phyloP scores from a whole-genome alignment of 2,329 filamentous ascomycete genomes.

The Passalora sequoiae region DNA sequence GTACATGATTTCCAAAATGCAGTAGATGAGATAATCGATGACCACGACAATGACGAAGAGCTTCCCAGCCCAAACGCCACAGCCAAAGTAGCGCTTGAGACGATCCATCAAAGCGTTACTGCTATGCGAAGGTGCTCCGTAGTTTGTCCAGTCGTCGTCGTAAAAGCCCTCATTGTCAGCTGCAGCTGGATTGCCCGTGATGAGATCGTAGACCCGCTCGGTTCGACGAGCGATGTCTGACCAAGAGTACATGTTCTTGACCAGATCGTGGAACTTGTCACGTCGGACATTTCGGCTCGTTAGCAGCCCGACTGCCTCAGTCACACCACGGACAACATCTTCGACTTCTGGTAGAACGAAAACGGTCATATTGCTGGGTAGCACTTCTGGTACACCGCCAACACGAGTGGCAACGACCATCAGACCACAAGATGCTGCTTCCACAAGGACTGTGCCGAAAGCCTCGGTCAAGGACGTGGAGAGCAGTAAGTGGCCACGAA shows the following conservation, averaged over 20 bases:
- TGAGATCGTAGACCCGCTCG: slow-evolving; percentile 90
- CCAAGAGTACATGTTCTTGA: slow-evolving; percentile 99
- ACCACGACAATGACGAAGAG: slow-evolving; percentile 92
- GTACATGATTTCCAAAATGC: slow-evolving; percentile 81
- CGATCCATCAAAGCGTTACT: slow-evolving; percentile 92
- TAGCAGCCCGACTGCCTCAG: slow-evolving; percentile 79
- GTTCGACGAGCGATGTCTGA: slow-evolving; percentile 89
- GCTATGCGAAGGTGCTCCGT: slow-evolving; percentile 51
- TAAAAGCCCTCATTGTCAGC: slow-evolving; percentile 74
- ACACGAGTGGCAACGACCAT: slow-evolving; percentile 97
- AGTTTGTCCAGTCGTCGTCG: slow-evolving; percentile 61
- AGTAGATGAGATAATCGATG: slow-evolving; percentile 86
- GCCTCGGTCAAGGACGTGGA: slow-evolving; percentile 94
- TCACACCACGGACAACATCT: slow-evolving; percentile 83
- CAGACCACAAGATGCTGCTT: slow-evolving; percentile 89
- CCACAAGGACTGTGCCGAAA: slow-evolving; percentile 95
- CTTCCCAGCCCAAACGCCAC: slow-evolving; percentile 97
- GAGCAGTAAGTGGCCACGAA: slow-evolving; percentile 91
- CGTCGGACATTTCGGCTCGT: slow-evolving; percentile 71
- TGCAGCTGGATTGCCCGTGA: slow-evolving; percentile 70
- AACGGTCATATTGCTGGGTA: slow-evolving; percentile 93
- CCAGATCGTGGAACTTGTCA: slow-evolving; percentile 92
- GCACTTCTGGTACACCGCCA: slow-evolving; percentile 91
- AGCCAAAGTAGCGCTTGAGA: slow-evolving; percentile 93
- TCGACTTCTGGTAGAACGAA: slow-evolving; percentile 97